A percentile compares a stretch with the other conserved stretches of the same genome.
These are phyloP conservation scores for Sugiyamaella valdiviana DNA, from an alignment of 805 yeast species.

Conservation along the genomic window DNA sequence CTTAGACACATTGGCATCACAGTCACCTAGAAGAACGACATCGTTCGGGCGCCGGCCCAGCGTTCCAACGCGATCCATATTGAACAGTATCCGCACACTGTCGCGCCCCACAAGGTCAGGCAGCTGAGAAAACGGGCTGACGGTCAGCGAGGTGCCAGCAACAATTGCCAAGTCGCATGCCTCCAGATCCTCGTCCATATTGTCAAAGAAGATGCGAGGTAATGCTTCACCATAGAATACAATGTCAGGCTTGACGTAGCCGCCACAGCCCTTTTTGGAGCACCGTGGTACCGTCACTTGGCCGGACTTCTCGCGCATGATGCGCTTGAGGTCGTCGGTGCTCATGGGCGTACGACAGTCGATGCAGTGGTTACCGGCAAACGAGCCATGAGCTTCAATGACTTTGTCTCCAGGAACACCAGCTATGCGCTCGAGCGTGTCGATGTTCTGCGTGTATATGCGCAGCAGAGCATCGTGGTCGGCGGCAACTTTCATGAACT, in stretches of 20 bases:
- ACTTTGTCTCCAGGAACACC: conserved; percentile 60
- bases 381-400: conserved; percentile 94
- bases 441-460: conserved; percentile 89
- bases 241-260: conserved; percentile 86
- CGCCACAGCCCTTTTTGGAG: conserved; percentile 44
- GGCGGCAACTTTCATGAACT: conserved; percentile 60
- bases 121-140: conserved; percentile 81
- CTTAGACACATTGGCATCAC: conserved; percentile 57
- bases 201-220: conserved; percentile 61
- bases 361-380: conserved; percentile 78
- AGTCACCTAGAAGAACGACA: conserved; percentile 50
- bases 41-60: conserved; percentile 53
- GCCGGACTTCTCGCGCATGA: conserved; percentile 16
- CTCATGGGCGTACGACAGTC: conserved; percentile 58
- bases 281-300: conserved; percentile 6
- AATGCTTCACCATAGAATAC: conserved; percentile 90
- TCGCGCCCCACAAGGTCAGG: conserved; percentile 55
- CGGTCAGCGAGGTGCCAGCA: conserved; percentile 89
- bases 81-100: conserved; percentile 58
- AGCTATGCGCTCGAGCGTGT: conserved; percentile 81
- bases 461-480: conserved; percentile 57
- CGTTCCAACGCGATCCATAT: conserved; percentile 73
- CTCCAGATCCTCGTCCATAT: conserved; percentile 55
- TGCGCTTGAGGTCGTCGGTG: conserved; percentile 32
- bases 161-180: conserved; percentile 67